Conservation (phyloP, 306 rosid genomes). For the Fragaria nilgerrensis region DNA sequence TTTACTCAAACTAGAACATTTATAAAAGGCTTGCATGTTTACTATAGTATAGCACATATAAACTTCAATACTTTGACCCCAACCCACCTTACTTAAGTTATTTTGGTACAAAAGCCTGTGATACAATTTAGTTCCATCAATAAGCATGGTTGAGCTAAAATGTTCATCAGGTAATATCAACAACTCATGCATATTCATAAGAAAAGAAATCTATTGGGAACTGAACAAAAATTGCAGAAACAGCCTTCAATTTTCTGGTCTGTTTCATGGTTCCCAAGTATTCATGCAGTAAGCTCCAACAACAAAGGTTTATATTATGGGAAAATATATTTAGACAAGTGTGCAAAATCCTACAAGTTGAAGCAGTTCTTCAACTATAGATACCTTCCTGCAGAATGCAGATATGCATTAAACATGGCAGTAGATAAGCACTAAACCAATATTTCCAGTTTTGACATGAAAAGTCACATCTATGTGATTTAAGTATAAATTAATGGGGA, state of each 20-base stretch:
- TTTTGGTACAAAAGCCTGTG: background rate
- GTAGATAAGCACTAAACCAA: background rate
- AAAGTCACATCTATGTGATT: conserved; percentile 50
- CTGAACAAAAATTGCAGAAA: conserved; percentile 7
- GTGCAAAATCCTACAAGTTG: conserved; percentile 19
- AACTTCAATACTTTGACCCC: background rate
- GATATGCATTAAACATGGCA: conserved; percentile 10
- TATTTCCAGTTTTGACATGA: conserved; percentile 34
- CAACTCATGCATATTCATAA: background rate
- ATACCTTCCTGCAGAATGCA: conserved; percentile 37
- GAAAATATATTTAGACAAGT: background rate
- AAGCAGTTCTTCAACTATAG: conserved; percentile 34
- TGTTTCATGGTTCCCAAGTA: background rate
- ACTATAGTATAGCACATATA: background rate
- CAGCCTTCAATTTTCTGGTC: background rate
- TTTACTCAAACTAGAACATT: background rate
- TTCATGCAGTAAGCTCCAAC: background rate
- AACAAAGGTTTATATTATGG: background rate
- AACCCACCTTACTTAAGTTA: background rate
- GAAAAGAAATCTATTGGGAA: conserved; percentile 1
- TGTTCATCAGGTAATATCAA: background rate
- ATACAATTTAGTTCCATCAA: background rate
- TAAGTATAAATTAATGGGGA: background rate
- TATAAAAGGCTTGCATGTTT: background rate
- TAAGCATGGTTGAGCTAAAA: background rate